Percentiles rank a stretch among this genome's conserved stretches.
Evolutionary conservation across 495 filamentous ascomycete species (phyloP).

Genomic region (Entonaema liquescens): DNA sequence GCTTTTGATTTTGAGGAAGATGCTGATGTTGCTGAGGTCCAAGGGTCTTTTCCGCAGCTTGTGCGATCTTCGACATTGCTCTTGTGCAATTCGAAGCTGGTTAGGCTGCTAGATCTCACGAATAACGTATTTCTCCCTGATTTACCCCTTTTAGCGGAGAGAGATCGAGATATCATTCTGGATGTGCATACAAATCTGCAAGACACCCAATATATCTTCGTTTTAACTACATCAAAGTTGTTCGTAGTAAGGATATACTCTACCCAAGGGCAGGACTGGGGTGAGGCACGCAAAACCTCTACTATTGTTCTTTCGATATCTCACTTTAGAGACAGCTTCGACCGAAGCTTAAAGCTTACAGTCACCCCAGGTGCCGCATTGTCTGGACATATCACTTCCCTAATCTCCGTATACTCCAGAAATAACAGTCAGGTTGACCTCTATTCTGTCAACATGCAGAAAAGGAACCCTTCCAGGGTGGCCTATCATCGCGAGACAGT

Average conservation of each 20-base stretch:
- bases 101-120: conserved; percentile 41
- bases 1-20: conserved; percentile 31
- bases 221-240: conserved; percentile 42
- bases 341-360: conserved; percentile 31
- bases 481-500: conserved; percentile 34
- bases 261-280: conserved; percentile 26
- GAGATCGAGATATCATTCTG: conserved; percentile 36
- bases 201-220: conserved; percentile 41
- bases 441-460: conserved; percentile 45
- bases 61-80: conserved; percentile 40
- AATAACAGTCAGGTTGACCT: conserved; percentile 41
- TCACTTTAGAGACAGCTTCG: conserved; percentile 41
- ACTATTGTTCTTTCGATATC: conserved; percentile 36
- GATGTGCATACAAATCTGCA: conserved; percentile 36
- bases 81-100: conserved; percentile 34
- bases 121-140: conserved; percentile 35
- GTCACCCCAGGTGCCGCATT: conserved; percentile 30
- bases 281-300: conserved; percentile 35
- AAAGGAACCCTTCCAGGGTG: conserved; percentile 34
- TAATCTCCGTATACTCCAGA: conserved; percentile 41
- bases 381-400: conserved; percentile 19
- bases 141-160: conserved; percentile 23
- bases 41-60: conserved; percentile 34
- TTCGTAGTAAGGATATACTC: conserved; percentile 40
- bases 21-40: conserved; percentile 12